Evolutionary conservation across 306 rosid genomes (phyloP), one percentile per base, ranked within the genome.

Genomic region (Styphnolobium japonicum): DNA sequence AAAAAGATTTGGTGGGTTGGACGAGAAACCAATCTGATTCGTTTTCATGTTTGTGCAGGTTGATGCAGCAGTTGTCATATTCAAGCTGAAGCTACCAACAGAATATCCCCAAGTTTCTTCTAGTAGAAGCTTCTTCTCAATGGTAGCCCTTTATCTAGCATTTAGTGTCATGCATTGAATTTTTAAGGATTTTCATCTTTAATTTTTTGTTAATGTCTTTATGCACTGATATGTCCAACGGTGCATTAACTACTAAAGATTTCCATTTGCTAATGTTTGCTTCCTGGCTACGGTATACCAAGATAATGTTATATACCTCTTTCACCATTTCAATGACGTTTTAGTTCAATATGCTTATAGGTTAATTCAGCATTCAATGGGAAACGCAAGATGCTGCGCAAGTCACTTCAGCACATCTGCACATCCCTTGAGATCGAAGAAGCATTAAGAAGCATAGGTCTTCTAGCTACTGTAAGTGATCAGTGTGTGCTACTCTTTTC

Each of bases 1-100:
- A 63, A 18, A 18, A 40, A 67, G 55, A 25, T 10, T 86, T 55
- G 39, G 65, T 64, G 33, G 16, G 45, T 58, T 58, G 76, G 11
- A 53, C 21, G n/a, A 61, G 43, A 70, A 70, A 21, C 60, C 42
- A 73, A 52, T 31, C 70, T 71, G 62, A 67, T 87, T 57, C 7
- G 15, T 42, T 80, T 71, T 71, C 82, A 31, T 83, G 43, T 77
- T 36, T 75, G 76, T 78, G 64, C 57, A 94, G 98, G 95, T 94
- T 79, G 98, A 94, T 53, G 97, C 98, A 29, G 98, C 98, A 22
- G 83, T 94, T 71, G 98, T 89, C 31, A 86, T 90, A 69, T 94
- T 94, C 81, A 91, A 84, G 86, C 89, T 91, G 83, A 92, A 92
- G 90, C 87, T 58, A 88, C 82, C 91, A 23, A 56, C 85, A 49